These are phyloP conservation scores for Nannizziopsis arthrosporioides DNA, from an alignment of 2,329 filamentous ascomycete genomes.

Conservation along the genomic window DNA sequence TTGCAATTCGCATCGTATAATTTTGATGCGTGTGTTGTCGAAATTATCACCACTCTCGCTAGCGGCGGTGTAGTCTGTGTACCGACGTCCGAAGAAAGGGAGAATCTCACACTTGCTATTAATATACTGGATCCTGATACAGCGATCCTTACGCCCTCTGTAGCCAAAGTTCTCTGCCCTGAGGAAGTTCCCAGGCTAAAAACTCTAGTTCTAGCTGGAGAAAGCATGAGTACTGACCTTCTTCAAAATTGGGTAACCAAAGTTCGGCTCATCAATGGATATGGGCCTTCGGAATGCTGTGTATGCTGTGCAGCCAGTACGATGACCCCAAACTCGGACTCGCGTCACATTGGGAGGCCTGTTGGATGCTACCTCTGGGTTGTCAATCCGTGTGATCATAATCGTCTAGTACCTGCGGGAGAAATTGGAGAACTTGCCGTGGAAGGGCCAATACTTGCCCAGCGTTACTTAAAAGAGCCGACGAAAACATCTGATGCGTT, in stretches of 20 bases:
- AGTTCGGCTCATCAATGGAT: slow-evolving; percentile 37
- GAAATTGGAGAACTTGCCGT: slow-evolving; percentile 32
- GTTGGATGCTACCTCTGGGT: slow-evolving; percentile 18
- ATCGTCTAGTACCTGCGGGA: slow-evolving; percentile 24
- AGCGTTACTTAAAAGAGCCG: slow-evolving; percentile 25
- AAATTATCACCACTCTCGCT: slow-evolving; percentile 50
- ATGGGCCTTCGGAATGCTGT: slow-evolving; percentile 34
- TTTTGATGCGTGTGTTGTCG: slow-evolving; percentile 81
- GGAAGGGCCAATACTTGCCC: slow-evolving; percentile 28
- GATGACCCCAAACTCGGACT: slow-evolving; percentile 23
- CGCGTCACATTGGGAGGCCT: slow-evolving; percentile 15
- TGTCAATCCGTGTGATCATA: slow-evolving; percentile 16
- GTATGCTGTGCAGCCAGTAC: slow-evolving; percentile 28
- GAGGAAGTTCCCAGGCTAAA: slow-evolving; percentile 25
- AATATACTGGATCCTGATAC: neutral
- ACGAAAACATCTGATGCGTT: slow-evolving; percentile 17
- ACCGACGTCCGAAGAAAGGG: slow-evolving; percentile 31
- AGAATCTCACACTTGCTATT: slow-evolving; percentile 29
- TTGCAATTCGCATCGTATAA: slow-evolving; percentile 2
- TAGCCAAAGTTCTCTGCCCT: slow-evolving; percentile 16
- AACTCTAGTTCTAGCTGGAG: slow-evolving; percentile 27
- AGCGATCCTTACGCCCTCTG: slow-evolving; percentile 6
- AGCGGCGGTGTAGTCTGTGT: slow-evolving; percentile 35
- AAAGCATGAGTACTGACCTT: slow-evolving; percentile 21
- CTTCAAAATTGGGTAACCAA: slow-evolving; percentile 20